Evolutionary conservation across 306 rosid species (phyloP).

Genomic region (Ormosia semicastrata): DNA sequence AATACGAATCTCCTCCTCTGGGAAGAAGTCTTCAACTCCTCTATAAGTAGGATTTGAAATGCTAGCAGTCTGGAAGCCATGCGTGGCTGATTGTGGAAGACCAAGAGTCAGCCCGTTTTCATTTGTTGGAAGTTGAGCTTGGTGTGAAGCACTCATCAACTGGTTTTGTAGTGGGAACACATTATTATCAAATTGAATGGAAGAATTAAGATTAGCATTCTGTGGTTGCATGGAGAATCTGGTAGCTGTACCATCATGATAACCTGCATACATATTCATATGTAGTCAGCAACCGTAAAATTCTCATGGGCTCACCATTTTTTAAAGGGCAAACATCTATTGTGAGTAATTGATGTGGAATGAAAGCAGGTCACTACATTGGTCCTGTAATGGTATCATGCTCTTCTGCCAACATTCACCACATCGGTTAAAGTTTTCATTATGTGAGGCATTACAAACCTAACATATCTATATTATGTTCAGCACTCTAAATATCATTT

Average conservation of each 20-base stretch:
- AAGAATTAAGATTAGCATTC: constrained; percentile 42
- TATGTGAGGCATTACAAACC: background rate
- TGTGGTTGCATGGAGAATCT: constrained; percentile 57
- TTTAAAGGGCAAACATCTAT: background rate
- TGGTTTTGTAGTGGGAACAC: constrained; percentile 57
- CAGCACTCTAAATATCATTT: background rate
- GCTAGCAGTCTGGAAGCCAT: constrained; percentile 51
- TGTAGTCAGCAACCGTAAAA: constrained; percentile 28
- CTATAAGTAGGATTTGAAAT: constrained; percentile 50
- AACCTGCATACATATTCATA: constrained; percentile 51
- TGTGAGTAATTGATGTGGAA: background rate
- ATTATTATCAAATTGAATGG: constrained; percentile 47
- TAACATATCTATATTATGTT: constrained; percentile 1
- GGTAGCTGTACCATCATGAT: constrained; percentile 37
- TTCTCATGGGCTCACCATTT: background rate
- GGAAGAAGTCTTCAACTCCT: constrained; percentile 60
- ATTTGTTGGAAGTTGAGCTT: constrained; percentile 52
- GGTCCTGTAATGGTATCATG: background rate
- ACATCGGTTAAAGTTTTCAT: background rate
- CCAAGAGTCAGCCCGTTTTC: constrained; percentile 48
- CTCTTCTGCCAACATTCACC: background rate
- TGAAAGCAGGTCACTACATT: constrained; percentile 2
- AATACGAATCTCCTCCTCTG: constrained; percentile 79
- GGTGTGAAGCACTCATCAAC: constrained; percentile 49
- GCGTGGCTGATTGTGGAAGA: constrained; percentile 40